Base-by-base conservation (phyloP, 2,329 filamentous ascomycete species). In the Rugonectria rugulosa region DNA sequence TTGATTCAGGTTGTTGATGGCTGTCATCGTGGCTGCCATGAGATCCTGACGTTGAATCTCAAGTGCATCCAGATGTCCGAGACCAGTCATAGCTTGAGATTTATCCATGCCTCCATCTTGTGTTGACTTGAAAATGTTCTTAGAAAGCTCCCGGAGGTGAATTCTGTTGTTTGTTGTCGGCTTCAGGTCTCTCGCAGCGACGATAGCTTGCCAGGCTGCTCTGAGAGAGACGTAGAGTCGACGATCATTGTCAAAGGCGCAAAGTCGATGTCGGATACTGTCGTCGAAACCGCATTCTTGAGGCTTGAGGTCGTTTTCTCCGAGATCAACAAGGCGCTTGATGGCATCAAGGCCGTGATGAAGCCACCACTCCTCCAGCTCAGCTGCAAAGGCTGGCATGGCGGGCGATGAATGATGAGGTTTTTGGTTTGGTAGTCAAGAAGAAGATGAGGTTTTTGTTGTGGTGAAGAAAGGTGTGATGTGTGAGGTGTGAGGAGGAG, bases 351-450 rank as follows among this genome's bases (percentile, higher is more conserved):
- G 54, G 7, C 70, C 71, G 19, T 40, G 46, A 6, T 50, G 59
- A 26, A 73, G 64, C 73, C 73, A 76, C 68, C 72, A 75, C 24
- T 63, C 49, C 54, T 74, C 67, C 14, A 75, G 63, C 40, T 73
- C 69, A 14, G 68, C 56, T 5, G 70, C 59, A 44, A 63, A 65
- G 4, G 65, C 63, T 21, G 68, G 67, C 74, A 76, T 76, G 12
- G 21, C 43, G 19, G 17, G 23, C 19, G 17, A 36, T 11, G 27
- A 9, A 9, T 11, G 19, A 37, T 6, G 24, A 41, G 21, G 9
- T 17, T 4, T 14, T n/a, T 19, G 31, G 17, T 38, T 29, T 45
- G 47, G 36, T 10, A 9, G 21, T 20, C 3, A 7, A 27, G 4
- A 15, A 41, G 19, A 29, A 12, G 21, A 26, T 23, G 29, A 8